These are phyloP conservation scores for Nannochloropsis oceanica DNA, from an alignment of 108 stramenopile species.

Conservation along the genomic window DNA sequence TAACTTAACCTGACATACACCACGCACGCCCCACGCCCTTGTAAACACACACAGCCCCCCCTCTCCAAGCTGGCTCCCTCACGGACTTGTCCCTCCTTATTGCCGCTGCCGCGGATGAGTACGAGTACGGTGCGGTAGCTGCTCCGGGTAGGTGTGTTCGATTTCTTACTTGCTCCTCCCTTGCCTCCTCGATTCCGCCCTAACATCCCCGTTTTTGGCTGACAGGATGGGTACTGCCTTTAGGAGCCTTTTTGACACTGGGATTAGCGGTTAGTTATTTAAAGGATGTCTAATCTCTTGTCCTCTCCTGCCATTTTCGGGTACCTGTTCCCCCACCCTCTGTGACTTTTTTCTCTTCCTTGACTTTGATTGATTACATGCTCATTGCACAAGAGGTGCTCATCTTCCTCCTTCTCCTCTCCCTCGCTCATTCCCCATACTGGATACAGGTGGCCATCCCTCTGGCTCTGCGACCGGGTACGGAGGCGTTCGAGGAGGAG, in stretches of 20 bases:
- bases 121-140: not conserved
- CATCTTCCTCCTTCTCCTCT: too few relatives aligned
- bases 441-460: too few relatives aligned
- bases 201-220: conserved; percentile 50
- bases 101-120: not conserved
- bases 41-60: not conserved
- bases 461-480: too few relatives aligned
- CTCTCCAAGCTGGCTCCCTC: not conserved
- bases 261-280: not conserved
- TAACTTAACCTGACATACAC: not conserved
- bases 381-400: too few relatives aligned
- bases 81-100: not conserved
- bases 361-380: too few relatives aligned
- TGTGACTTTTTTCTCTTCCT: too few relatives aligned
- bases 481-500: too few relatives aligned
- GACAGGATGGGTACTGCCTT: conserved; percentile 46
- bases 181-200: conserved; percentile 51
- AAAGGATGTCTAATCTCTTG: too few relatives aligned
- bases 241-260: conserved; percentile 23
- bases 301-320: too few relatives aligned
- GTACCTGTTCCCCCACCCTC: too few relatives aligned
- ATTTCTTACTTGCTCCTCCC: conserved; percentile 44
- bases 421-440: too few relatives aligned
- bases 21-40: not conserved
- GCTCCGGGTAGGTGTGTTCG: not conserved